A percentile compares a stretch with the other conserved stretches of the same genome.
Conservation (phyloP, 2,329 filamentous ascomycete species). For the Spiromastix sp. region DNA sequence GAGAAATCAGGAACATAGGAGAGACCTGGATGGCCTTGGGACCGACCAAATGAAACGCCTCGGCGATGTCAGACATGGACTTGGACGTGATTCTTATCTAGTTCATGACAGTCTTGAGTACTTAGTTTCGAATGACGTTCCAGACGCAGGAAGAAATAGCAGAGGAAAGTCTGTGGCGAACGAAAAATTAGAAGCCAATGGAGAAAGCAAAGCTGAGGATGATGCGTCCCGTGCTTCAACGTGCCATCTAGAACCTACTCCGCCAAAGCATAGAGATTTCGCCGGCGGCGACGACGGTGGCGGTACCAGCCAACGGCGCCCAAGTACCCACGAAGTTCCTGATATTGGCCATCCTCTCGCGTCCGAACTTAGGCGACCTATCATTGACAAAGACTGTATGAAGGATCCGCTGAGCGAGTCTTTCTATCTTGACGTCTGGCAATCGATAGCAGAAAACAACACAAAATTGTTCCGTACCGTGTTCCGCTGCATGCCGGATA, state of each 20-base stretch:
- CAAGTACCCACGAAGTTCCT: conserved; percentile 38
- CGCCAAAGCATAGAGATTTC: conserved; percentile 16
- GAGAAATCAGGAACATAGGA: conserved; percentile 51
- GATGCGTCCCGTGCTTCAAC: background rate
- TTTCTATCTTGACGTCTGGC: conserved; percentile 86
- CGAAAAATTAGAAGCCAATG: background rate
- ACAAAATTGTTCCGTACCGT: conserved; percentile 88
- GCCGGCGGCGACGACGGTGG: conserved; percentile 70
- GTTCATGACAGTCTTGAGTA: conserved; percentile 58
- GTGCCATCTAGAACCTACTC: no score
- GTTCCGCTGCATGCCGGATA: conserved; percentile 95
- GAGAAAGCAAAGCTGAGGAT: background rate
- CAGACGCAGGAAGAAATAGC: background rate
- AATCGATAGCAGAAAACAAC: conserved; percentile 79
- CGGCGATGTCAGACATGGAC: conserved; percentile 48
- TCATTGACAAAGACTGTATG: conserved; percentile 87
- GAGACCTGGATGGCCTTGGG: conserved; percentile 71
- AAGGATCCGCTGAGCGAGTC: conserved; percentile 69
- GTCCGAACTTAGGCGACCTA: conserved; percentile 60
- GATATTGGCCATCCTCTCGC: conserved; percentile 39
- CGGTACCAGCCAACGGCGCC: conserved; percentile 51
- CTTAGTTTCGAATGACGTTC: conserved; percentile 51
- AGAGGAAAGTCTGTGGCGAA: background rate
- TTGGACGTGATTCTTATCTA: conserved; percentile 61
- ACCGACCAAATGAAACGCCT: conserved; percentile 63